Evolutionary conservation across 306 rosid species (phyloP), one percentile per base, ranked within the genome.

Genomic region (Begonia peltatifolia): DNA sequence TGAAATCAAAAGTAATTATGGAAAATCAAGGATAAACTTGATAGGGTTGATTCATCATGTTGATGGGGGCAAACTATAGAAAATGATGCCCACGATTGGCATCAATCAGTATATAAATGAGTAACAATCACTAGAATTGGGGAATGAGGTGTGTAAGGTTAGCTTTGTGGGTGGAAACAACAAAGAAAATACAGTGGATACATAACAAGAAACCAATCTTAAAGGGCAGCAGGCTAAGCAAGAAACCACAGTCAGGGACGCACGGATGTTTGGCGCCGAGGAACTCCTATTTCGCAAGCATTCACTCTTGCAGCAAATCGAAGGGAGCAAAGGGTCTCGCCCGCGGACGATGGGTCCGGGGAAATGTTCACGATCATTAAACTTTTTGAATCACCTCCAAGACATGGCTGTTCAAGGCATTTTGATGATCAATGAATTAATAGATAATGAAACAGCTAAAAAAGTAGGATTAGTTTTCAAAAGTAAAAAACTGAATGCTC

Each of bases 371-470:
- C 97, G 55, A 90, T 73, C 97, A 90, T 90, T 53, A 90, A 68
- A 4, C 95, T 90, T 65, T 90, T 90, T 1, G 97, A 90, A 53
- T 90, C 95, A 16, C 97, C 95, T 38, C 93, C 97, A 14, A 90
- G 71, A 72, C 94, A 90, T 42, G 97, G 97, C 97, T 90, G 97
- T 61, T 56, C 10, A 7, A 64, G 54, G 51, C 23, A 57, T 57
- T 35, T 5, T 55, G 60, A 17, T 30, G 38, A 30, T 30, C 6
- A 30, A 30, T 30, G 38, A 30, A 30, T 30, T 2, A 1, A 25
- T 30, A 0, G 8, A 9, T 22, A 23, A 41, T n/a, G 20, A 48
- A 30, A 20, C 15, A 54, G 15, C 18, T 11, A 11, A n/a, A 65
- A 12, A 48, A 42, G 22, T 46, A 12, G 14, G 47, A 44, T 18